Conservation (phyloP, 129 eudicot genomes). For the Tagetes erecta region DNA sequence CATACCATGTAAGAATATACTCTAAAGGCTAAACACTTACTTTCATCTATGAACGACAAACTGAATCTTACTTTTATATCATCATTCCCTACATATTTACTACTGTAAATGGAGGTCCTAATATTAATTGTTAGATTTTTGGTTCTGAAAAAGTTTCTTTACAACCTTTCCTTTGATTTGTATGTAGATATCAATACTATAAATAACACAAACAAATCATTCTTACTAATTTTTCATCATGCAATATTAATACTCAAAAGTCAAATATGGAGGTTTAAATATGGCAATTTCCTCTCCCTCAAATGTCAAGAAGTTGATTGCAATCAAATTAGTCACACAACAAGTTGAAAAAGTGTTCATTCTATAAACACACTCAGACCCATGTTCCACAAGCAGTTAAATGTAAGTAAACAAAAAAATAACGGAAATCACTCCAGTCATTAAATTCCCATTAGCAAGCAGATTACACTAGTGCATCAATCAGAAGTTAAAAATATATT, state of each 20-base stretch:
- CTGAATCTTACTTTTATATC: slow-evolving; percentile 6
- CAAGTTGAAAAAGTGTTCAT: slow-evolving; percentile 1
- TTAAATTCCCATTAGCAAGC: slow-evolving; percentile 7
- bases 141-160: neutral
- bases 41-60: neutral
- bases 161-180: neutral
- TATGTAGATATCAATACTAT: neutral
- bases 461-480: slow-evolving; percentile 24
- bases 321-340: slow-evolving; percentile 19
- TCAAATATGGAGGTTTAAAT: neutral
- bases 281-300: slow-evolving; percentile 10
- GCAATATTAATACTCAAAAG: neutral
- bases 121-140: neutral
- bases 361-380: neutral
- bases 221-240: neutral
- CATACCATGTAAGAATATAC: slow-evolving; percentile 24
- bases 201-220: neutral
- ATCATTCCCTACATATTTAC: slow-evolving; percentile 12
- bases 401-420: neutral
- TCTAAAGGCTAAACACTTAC: slow-evolving; percentile 9
- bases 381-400: slow-evolving; percentile 7
- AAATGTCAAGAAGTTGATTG: slow-evolving; percentile 12
- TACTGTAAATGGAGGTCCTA: neutral
- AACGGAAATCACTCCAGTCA: neutral
- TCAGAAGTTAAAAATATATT: neutral